phyloP scores from a whole-genome alignment of 1,284 basidiomycete genomes.

The Porogramme epimiltina region DNA sequence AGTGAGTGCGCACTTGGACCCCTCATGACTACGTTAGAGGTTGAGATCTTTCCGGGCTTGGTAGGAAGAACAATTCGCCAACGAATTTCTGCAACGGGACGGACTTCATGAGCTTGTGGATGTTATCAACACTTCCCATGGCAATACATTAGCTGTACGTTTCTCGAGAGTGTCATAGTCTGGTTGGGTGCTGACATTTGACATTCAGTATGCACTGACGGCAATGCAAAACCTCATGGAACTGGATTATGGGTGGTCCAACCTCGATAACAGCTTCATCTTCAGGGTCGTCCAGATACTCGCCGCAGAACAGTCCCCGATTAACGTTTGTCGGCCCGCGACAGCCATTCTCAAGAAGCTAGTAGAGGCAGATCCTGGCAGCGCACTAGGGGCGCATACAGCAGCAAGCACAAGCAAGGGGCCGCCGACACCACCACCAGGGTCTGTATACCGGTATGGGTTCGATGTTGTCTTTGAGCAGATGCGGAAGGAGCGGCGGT shows the following conservation, averaged over 20 bases:
- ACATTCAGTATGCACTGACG: slow-evolving; percentile 73
- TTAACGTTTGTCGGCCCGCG: slow-evolving; percentile 96
- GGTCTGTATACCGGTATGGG: slow-evolving; percentile 78
- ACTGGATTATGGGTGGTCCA: slow-evolving; percentile 79
- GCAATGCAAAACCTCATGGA: slow-evolving; percentile 89
- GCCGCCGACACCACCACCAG: slow-evolving; percentile 53
- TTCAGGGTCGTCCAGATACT: slow-evolving; percentile 81
- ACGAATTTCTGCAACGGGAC: slow-evolving; percentile 80
- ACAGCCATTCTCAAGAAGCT: slow-evolving; percentile 91
- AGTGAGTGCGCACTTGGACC: slow-evolving; percentile 39
- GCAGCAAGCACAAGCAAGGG: slow-evolving; percentile 62
- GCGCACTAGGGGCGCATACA: slow-evolving; percentile 53
- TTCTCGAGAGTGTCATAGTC: slow-evolving; percentile 9
- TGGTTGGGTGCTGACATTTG: slow-evolving; percentile 1
- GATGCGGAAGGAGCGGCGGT: slow-evolving; percentile 67
- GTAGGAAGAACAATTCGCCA: slow-evolving; percentile 87
- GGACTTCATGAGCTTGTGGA: slow-evolving; percentile 79
- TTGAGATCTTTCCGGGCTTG: neutral
- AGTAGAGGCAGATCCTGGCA: slow-evolving; percentile 78
- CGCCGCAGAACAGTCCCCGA: slow-evolving; percentile 72
- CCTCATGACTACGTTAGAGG: neutral
- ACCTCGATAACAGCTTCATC: slow-evolving; percentile 73
- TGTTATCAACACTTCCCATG: slow-evolving; percentile 68
- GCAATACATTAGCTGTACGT: slow-evolving; percentile 85
- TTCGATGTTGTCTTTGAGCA: slow-evolving; percentile 83